Evolutionary conservation across 352 stramenopile species (phyloP).

Genomic region (Globisporangium radiosum): DNA sequence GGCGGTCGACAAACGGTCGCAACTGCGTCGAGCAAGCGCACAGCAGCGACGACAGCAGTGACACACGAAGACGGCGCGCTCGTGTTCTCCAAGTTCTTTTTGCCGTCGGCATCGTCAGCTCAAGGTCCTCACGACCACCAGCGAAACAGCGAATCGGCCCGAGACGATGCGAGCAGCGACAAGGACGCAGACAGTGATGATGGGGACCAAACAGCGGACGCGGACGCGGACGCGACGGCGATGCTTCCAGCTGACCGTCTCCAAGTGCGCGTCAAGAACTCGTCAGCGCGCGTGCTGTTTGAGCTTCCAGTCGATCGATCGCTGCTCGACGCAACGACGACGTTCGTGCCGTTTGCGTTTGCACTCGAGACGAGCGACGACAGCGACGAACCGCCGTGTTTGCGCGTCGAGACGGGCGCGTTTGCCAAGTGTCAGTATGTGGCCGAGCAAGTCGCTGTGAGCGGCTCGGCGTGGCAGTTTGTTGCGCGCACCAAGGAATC

Average conservation of each 20-base stretch:
- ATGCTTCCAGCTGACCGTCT: constrained; percentile 34
- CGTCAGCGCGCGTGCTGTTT: constrained; percentile 52
- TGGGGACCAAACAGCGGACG: too few species aligned
- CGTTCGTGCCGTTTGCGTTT: constrained; percentile 47
- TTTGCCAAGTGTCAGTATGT: constrained; percentile 72
- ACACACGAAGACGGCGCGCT: constrained; percentile 55
- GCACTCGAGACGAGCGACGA: constrained; percentile 38
- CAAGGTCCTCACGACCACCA: too few species aligned
- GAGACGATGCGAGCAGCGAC: constrained; percentile 1
- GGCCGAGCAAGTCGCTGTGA: constrained; percentile 41
- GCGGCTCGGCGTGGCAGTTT: constrained; percentile 43
- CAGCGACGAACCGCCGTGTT: constrained; percentile 24
- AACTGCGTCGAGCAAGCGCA: not conserved
- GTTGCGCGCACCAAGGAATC: constrained; percentile 28
- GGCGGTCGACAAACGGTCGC: not conserved
- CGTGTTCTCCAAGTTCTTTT: constrained; percentile 50
- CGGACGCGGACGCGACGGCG: too few species aligned
- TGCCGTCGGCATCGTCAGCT: constrained; percentile 7
- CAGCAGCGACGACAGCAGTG: constrained; percentile 19
- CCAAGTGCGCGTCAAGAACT: constrained; percentile 56
- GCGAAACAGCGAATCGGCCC: too few species aligned
- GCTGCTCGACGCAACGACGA: constrained; percentile 20
- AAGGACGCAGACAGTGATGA: constrained; percentile 2
- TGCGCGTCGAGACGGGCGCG: constrained; percentile 52
- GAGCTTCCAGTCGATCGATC: constrained; percentile 45